These are phyloP conservation scores for Pueraria montana DNA, from an alignment of 306 rosid genomes.

Conservation along the genomic window DNA sequence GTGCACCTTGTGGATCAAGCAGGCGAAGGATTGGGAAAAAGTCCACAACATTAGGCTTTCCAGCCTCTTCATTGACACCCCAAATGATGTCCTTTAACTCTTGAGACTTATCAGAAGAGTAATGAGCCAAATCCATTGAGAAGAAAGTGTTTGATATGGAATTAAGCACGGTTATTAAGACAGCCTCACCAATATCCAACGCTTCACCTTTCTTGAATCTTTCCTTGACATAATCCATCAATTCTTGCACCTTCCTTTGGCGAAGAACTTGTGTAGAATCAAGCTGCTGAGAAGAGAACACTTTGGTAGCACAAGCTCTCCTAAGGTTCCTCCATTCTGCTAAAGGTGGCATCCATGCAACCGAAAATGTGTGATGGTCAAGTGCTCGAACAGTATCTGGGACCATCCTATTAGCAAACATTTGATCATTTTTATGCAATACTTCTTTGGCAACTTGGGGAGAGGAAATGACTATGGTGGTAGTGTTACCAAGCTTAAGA, in stretches of 20 bases:
- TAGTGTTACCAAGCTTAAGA: too few species aligned
- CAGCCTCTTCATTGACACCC: too few species aligned
- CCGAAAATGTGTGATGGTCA: too few species aligned
- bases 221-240: background rate
- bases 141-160: conserved; percentile 31
- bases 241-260: conserved; percentile 28
- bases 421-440: too few species aligned
- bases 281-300: conserved; percentile 30
- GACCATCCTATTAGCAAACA: too few species aligned
- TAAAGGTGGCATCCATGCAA: conserved; percentile 1
- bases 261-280: conserved; percentile 6
- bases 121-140: conserved; percentile 1
- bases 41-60: too few species aligned
- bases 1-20: too few species aligned
- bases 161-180: conserved; percentile 33
- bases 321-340: conserved; percentile 25
- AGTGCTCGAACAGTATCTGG: too few species aligned
- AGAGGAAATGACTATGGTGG: too few species aligned
- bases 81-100: too few species aligned
- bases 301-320: conserved; percentile 18
- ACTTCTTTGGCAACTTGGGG: too few species aligned
- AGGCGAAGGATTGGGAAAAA: too few species aligned
- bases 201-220: conserved; percentile 5
- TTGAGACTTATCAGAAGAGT: background rate
- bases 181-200: conserved; percentile 42